Evolutionary conservation across 768 basidiomycete genomes (phyloP), one percentile per base, ranked within the genome.

Genomic region (Paxillus rubicundulus): DNA sequence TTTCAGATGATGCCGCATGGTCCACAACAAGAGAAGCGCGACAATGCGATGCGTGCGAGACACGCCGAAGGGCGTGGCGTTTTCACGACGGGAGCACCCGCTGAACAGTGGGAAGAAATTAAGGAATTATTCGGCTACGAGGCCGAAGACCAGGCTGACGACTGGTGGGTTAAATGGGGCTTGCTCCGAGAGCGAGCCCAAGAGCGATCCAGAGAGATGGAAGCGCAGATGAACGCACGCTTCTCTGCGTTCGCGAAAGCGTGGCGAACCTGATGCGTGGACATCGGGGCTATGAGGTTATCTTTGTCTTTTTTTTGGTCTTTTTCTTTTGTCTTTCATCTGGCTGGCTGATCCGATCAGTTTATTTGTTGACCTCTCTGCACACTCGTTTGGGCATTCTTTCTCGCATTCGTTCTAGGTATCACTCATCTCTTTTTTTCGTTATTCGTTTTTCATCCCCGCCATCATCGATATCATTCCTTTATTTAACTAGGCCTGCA

Each of bases 91-190:
- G 38, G 37, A 2, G 46, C 46, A 18, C 30, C 38, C 8, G 45
- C 46, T 1, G 54, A 53, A 9, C 72, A 81, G 52, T 84, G 83
- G 78, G 81, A 81, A 41, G 72, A 74, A 37, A 75, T 82, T 53
- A 68, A 79, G 49, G 73, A 72, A 20, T 57, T 84, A 53, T 81
- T 77, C 49, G 66, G 70, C 13, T 78, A 82, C 57, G 77, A 82
- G 56, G 75, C 82, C 9, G 73, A 70, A 36, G 82, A 85, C 42
- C 71, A 75, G 45, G 84, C 80, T 20, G 82, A 82, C 34, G 81
- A 84, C 59, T 85, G 82, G 82, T 86, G 82, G 82, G 72, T 77
- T 10, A 79, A 78, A 34, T 82, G 80, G 80, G 81, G 81, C 8
- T 52, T 72, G 16, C 68, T 80, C 52, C 69, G 70, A 41, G 70